Percentiles rank a stretch among this genome's conserved stretches.
Conservation (phyloP, 257 asterid species). For the Asclepias syriaca region DNA sequence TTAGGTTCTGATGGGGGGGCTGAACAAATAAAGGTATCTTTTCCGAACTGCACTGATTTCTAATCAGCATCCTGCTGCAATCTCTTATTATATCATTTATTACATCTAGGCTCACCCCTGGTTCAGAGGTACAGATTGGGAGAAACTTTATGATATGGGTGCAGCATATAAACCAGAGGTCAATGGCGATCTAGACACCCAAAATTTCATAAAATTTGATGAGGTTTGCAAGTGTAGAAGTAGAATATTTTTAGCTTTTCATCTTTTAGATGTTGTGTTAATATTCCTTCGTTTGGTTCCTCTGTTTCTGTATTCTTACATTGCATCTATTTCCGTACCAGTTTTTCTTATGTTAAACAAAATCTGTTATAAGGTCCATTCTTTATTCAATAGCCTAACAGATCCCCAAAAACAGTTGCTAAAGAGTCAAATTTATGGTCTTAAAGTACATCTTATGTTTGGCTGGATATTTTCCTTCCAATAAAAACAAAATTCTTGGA, state of each 20-base stretch:
- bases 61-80: not conserved
- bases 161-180: constrained; percentile 87
- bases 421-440: not conserved
- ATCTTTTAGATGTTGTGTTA: not conserved
- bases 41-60: not conserved
- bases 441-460: not conserved
- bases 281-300: not conserved
- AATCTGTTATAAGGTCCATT: not conserved
- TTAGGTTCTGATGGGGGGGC: constrained; percentile 79
- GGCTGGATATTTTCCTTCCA: not conserved
- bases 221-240: constrained; percentile 42
- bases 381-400: not conserved
- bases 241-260: not conserved
- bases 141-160: constrained; percentile 61
- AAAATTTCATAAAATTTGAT: constrained; percentile 64
- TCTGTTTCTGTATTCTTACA: not conserved
- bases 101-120: constrained; percentile 68
- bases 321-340: not conserved
- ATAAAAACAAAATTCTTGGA: not conserved
- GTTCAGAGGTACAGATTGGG: constrained; percentile 74
- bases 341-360: not conserved
- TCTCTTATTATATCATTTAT: not conserved
- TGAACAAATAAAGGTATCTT: constrained; percentile 62
- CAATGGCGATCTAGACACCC: constrained; percentile 79
- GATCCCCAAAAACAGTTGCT: not conserved